Conservation (phyloP, 192 early-diverging fungal genomes). For the Mortierella antarctica region DNA sequence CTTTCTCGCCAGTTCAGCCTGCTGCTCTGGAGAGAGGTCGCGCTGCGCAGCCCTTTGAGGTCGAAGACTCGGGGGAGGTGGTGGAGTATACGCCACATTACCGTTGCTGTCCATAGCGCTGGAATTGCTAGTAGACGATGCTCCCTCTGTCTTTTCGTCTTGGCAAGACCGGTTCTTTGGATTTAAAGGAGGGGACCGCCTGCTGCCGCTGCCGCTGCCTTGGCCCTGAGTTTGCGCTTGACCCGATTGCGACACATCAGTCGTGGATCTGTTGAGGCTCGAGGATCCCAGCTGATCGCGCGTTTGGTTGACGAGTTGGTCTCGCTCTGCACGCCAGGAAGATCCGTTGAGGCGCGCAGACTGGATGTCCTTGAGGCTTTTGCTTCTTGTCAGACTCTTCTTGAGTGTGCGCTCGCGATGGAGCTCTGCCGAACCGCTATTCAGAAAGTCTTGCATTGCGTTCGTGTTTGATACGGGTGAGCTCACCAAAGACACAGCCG, state of each 20-base stretch:
- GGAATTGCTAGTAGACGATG: neutral
- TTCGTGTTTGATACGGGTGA: constrained; percentile 8
- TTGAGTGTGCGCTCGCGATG: constrained; percentile 46
- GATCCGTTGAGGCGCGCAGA: constrained; percentile 35
- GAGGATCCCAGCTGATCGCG: constrained; percentile 12
- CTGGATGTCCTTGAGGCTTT: constrained; percentile 48
- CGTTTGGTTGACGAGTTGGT: constrained; percentile 34
- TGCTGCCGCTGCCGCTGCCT: neutral
- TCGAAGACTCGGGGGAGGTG: constrained; percentile 28
- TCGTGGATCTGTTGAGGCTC: neutral
- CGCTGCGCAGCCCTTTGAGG: constrained; percentile 20
- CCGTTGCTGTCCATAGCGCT: constrained; percentile 20
- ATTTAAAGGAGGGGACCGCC: constrained; percentile 29
- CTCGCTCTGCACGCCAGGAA: constrained; percentile 45
- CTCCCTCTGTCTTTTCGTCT: constrained; percentile 3
- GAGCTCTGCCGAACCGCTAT: constrained; percentile 36
- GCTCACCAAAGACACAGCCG: constrained; percentile 9
- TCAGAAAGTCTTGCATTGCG: constrained; percentile 51
- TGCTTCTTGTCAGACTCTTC: constrained; percentile 45
- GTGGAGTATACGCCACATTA: constrained; percentile 36
- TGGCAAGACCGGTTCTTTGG: constrained; percentile 22
- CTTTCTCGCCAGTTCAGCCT: constrained; percentile 44
- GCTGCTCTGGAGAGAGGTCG: constrained; percentile 39
- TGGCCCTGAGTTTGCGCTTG: neutral
- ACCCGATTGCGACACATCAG: constrained; percentile 9